Percentiles rank a stretch among this genome's conserved stretches.
Evolutionary conservation across 345 rosid genomes (phyloP).

Genomic region (Moringa oleifera): DNA sequence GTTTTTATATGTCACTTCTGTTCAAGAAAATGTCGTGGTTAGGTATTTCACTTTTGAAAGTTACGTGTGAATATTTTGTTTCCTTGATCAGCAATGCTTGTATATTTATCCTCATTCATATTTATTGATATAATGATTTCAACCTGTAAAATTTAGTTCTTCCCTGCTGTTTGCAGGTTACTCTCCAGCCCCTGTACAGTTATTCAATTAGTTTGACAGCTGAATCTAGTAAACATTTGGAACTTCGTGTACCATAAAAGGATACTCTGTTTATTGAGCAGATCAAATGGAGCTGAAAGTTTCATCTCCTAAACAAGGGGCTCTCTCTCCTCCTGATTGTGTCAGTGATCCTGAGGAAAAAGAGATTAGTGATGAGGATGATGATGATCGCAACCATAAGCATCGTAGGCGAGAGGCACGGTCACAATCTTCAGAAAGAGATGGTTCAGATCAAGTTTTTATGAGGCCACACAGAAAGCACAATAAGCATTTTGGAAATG

Average conservation of each 20-base stretch:
- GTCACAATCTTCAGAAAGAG: conserved; percentile 71
- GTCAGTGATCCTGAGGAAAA: conserved; percentile 77
- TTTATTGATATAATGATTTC: neutral
- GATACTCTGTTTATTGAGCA: conserved; percentile 16
- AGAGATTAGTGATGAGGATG: conserved; percentile 97
- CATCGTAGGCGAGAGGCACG: conserved; percentile 73
- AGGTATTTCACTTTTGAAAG: neutral
- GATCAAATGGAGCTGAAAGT: conserved; percentile 67
- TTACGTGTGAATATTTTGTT: neutral
- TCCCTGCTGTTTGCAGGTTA: conserved; percentile 16
- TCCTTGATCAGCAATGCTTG: neutral
- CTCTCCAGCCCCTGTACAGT: conserved; percentile 7
- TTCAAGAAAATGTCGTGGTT: too few species aligned
- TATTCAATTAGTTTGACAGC: conserved; percentile 7
- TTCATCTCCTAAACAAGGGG: conserved; percentile 54
- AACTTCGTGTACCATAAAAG: conserved; percentile 15
- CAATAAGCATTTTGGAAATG: conserved; percentile 58
- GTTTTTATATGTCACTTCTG: neutral
- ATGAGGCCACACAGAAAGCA: conserved; percentile 65
- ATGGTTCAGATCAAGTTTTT: conserved; percentile 45
- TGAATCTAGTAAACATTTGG: conserved; percentile 17
- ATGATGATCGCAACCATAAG: conserved; percentile 96
- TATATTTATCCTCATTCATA: neutral
- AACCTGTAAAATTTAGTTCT: conserved; percentile 7
- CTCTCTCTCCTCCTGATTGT: conserved; percentile 62